Conservation (phyloP, 2,329 filamentous ascomycete genomes). For the Triangularia verruculosa region DNA sequence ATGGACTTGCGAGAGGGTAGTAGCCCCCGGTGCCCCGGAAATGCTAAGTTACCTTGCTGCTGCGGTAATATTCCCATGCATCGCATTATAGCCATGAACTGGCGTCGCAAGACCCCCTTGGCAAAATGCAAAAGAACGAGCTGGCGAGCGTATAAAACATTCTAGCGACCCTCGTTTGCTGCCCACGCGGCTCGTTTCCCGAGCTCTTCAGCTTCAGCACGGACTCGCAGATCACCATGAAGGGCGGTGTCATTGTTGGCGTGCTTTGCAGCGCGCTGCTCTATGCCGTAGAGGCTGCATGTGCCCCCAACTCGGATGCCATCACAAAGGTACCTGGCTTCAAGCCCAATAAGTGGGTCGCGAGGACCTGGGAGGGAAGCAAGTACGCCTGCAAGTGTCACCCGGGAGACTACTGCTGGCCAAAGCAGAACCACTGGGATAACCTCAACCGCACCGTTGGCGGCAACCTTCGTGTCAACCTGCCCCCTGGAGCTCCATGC, state of each 20-base stretch:
- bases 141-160: background rate
- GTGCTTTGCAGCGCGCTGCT: constrained; percentile 19
- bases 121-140: background rate
- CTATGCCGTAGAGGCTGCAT: constrained; percentile 12
- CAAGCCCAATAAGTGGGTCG: constrained; percentile 15
- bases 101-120: constrained; percentile 6
- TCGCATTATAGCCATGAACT: constrained; percentile 16
- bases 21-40: constrained; percentile 4
- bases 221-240: constrained; percentile 15
- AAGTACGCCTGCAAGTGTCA: constrained; percentile 31
- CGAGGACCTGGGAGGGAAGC: constrained; percentile 18
- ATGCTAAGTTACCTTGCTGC: background rate
- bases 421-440: constrained; percentile 23
- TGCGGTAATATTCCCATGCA: constrained; percentile 2
- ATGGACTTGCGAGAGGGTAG: background rate
- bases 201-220: background rate
- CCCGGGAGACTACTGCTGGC: constrained; percentile 30
- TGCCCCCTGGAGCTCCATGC: constrained; percentile 34
- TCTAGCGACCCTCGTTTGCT: background rate
- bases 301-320: background rate
- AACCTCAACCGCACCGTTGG: constrained; percentile 36
- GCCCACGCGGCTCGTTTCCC: background rate
- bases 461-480: constrained; percentile 36
- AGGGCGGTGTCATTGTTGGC: constrained; percentile 14
- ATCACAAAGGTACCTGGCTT: background rate